Base-by-base conservation (phyloP, 768 basidiomycete species). In the Rhodotorula taiwanensis region DNA sequence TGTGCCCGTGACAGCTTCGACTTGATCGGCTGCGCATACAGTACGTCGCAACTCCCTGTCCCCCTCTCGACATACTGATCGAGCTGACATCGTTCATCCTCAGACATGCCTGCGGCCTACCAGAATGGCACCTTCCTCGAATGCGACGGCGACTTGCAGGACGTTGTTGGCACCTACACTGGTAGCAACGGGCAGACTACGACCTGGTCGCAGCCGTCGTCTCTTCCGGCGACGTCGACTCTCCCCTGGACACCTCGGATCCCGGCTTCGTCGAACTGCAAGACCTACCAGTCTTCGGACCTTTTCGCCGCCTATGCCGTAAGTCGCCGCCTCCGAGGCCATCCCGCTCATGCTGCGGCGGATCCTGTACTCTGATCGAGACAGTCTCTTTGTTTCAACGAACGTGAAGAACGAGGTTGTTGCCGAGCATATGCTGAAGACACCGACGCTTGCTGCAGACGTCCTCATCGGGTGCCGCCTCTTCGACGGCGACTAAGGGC, bases 201-300 rank as follows among this genome's bases (percentile, higher is more conserved):
- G 42, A 62, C 65, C 14, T 74, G 72, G 69, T 54, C 41, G 16
- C 73, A 74, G 52, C 71, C 69, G 34, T 60, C 63, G 43, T 67
- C 66, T 23, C 66, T 73, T 34, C 56, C 70, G 5, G 50, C 60
- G 30, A 64, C 55, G 48, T 58, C 55, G 33, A 63, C 72, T 25
- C 57, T 74, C 5, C 73, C 74, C 9, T 73, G 66, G 58, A 60
- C 60, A 5, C 65, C 70, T 5, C 50, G 57, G 13, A 55, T 72
- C 49, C 74, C 74, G 5, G 66, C 73, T 14, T 62, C 70, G 5
- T 74, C 73, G 23, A 67, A 63, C 59, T 74, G 74, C 72, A 55
- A 58, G 31, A 68, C 72, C 39, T 72, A 63, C 67, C 27, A 39
- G 33, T 70, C 67, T 20, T 48, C 67, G 30, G 60, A 64, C 11